Evolutionary conservation across 192 early-diverging fungal genomes (phyloP).

Genomic region (Coemansia sp.): DNA sequence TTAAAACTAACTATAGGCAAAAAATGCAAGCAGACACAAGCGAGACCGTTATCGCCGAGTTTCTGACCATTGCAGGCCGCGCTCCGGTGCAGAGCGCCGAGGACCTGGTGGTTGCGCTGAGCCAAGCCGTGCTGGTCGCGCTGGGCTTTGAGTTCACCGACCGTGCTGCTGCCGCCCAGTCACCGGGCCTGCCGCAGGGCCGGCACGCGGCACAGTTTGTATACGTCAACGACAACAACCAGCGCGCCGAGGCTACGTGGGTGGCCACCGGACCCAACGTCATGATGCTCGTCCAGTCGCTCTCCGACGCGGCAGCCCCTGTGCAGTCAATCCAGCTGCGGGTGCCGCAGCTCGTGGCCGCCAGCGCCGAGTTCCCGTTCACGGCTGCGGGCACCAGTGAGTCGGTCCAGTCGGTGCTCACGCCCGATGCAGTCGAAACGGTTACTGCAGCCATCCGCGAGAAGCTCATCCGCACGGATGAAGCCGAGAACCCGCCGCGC

Average conservation of each 20-base stretch:
- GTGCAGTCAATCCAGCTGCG: conserved; percentile 10
- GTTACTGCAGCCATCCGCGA: conserved; percentile 22
- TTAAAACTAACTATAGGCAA: no score
- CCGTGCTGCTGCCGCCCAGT: conserved; percentile 6
- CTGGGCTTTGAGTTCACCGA: conserved; percentile 13
- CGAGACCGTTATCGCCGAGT: not conserved
- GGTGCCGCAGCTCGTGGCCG: not conserved
- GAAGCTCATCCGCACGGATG: conserved; percentile 4
- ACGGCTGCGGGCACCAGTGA: not conserved
- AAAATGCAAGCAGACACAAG: not conserved
- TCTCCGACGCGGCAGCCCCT: not conserved
- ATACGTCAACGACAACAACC: not conserved
- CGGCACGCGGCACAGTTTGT: conserved; percentile 4
- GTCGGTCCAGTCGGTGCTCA: conserved; percentile 1
- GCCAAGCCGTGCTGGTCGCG: conserved; percentile 22
- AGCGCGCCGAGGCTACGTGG: conserved; percentile 21
- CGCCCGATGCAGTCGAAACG: conserved; percentile 9
- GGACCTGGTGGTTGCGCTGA: conserved; percentile 33
- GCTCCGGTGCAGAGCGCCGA: conserved; percentile 11
- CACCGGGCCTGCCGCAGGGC: conserved; percentile 24
- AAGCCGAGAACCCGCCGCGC: not conserved
- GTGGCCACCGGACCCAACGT: conserved; percentile 15
- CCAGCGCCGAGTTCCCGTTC: conserved; percentile 15
- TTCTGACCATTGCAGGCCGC: conserved; percentile 14
- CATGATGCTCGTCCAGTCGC: conserved; percentile 15